Evolutionary conservation across 2,329 filamentous ascomycete genomes (phyloP).

Genomic region (Fusarium continuum): DNA sequence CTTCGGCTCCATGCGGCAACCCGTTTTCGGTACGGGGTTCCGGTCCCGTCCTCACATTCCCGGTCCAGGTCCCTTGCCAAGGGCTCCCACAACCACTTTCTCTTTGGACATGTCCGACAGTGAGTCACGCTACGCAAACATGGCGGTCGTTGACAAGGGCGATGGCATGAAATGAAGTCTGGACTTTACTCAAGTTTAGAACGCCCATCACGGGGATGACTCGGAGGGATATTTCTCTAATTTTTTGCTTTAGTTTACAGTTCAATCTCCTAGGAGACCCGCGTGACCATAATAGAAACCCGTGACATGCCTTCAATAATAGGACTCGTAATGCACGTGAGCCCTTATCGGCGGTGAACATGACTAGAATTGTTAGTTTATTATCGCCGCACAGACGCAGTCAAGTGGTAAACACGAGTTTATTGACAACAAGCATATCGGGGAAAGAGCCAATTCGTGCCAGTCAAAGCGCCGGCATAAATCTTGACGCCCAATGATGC

Average conservation of each 20-base stretch:
- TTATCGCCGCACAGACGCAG: slow-evolving; percentile 31
- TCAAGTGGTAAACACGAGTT: slow-evolving; percentile 1
- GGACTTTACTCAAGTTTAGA: background rate
- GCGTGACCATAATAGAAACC: slow-evolving; percentile 27
- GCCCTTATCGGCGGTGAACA: slow-evolving; percentile 27
- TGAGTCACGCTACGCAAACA: slow-evolving; percentile 32
- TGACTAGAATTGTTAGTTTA: background rate
- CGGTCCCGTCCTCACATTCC: slow-evolving; percentile 22
- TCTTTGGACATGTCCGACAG: slow-evolving; percentile 15
- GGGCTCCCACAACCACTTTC: slow-evolving; percentile 11
- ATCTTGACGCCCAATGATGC: slow-evolving; percentile 24
- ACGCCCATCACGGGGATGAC: slow-evolving; percentile 25
- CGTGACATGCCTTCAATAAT: background rate
- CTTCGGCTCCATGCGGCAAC: slow-evolving; percentile 34
- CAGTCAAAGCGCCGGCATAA: slow-evolving; percentile 24
- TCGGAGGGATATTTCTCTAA: slow-evolving; percentile 15
- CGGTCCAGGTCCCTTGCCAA: slow-evolving; percentile 24
- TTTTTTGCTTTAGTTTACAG: slow-evolving; percentile 9
- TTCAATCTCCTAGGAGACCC: slow-evolving; percentile 12
- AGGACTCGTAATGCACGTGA: slow-evolving; percentile 7
- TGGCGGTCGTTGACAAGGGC: slow-evolving; percentile 1
- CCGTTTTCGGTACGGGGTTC: slow-evolving; percentile 29
- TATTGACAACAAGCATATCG: slow-evolving; percentile 1
- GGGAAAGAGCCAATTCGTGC: background rate
- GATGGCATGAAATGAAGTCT: slow-evolving; percentile 7